Evolutionary conservation across 2,329 filamentous ascomycete species (phyloP), one percentile per base, ranked within the genome.

Genomic region (Fusarium udum): DNA sequence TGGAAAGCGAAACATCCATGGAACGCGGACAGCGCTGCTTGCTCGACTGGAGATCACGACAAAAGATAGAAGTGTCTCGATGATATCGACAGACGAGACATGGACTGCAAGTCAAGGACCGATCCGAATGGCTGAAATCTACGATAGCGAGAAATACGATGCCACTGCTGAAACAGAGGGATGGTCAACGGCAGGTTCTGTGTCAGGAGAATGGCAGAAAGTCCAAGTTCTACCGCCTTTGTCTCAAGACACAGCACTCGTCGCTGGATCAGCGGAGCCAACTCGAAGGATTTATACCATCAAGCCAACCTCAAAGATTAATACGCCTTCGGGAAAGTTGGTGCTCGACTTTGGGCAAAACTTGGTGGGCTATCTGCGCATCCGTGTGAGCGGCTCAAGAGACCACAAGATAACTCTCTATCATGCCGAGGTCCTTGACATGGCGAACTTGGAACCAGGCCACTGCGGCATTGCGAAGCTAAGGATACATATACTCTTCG

Each of bases 111-210:
- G 12, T 0, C 49, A 52, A 13, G 49, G 49, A 4, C 49, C 49
- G 4, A 37, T 37, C 12, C n/a, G 7, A 4, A 37, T 36, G 51
- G 85, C 85, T 4, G 84, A 86, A 40, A 83, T 89, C 5, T 88
- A 88, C 64, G 81, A 88, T 69, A 87, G 88, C 8, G 87, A 89
- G 61, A 61, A 79, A 0, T 89, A 86, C 62, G 85, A 89, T 73
- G 78, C 80, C 2, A 82, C 12, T 81, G 87, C n/a, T 84, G 72
- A 74, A 14, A 20, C 58, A 11, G 16, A 42, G 3, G 64, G 79
- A 4, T 36, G 85, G 80, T 7, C 62, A 32, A 20, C 3, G 14
- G 4, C 15, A 8, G 34, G 11, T 3, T 83, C 3, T 65, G 83
- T 8, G 80, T 77, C 3, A 76, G 82, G 57, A 74, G 85, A 34